Base-by-base conservation (phyloP, 2,329 filamentous ascomycete species). In the Phaeosphaeriaceae sp. region DNA sequence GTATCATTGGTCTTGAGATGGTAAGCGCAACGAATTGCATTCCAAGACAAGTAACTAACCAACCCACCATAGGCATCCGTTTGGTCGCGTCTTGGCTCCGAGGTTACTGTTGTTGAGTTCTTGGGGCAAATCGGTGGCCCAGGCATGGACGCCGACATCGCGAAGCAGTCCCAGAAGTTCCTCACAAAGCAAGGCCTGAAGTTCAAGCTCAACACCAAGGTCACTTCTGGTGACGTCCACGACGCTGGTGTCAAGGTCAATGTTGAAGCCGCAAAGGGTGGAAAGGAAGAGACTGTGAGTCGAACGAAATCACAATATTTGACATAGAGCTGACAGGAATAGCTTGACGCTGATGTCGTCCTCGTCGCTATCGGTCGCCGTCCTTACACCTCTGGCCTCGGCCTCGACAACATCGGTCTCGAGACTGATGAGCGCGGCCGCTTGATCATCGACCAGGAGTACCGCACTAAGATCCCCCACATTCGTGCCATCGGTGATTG, bases 1-100 rank as follows among this genome's bases (percentile, higher is more conserved):
- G 95, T 79, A 99, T 99, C 79, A 99, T 99, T 75, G 95, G 95
- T 77, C 88, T 99, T 44, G 95, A 99, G 83, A 99, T 99, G 95
- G 92, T 87, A 79, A 41, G 80, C 53, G 15, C 6, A 36, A 24
- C 25, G 15, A 4, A 15, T 36, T 22, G 19, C 3, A 6, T 45
- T 45, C 9, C 7, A 9, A 22, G 19, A 45, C 21, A 13, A 21
- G 10, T 52, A 51, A 60, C 76, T 58, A 76, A 56, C 22, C 13
- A 1, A 51, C 6, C 22, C 13, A 1, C 51, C 6, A 45, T 68
- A 88, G 86, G 88, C 84, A 65, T 98, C 94, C 53, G 95, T 99
- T 53, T 99, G 95, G 95, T 97, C 93, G 60, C 88, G 95, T 73
- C 85, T 99, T 61, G 95, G 95, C 64, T 81, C 93, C 65, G 92